These are phyloP conservation scores for Suhomyces sp. DNA, from an alignment of 805 yeast species.

Conservation along the genomic window DNA sequence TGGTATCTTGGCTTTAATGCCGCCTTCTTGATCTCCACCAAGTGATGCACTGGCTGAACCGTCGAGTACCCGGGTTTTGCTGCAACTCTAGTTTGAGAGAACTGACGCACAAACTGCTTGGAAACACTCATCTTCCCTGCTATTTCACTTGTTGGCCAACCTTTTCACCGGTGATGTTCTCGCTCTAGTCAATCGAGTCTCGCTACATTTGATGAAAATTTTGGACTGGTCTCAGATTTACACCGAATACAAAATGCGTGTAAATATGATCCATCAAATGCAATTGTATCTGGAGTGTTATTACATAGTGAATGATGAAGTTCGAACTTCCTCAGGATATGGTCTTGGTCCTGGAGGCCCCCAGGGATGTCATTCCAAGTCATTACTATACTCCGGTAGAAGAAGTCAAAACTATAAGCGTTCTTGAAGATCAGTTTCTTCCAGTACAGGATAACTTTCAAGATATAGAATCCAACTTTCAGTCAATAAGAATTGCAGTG, in stretches of 20 bases:
- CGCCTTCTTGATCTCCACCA: constrained; percentile 69
- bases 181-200: not conserved
- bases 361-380: not conserved
- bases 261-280: not conserved
- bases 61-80: constrained; percentile 51
- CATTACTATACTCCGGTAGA: not conserved
- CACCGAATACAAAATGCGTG: constrained; percentile 1
- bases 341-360: constrained; percentile 1
- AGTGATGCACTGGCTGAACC: constrained; percentile 90
- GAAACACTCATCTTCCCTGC: constrained; percentile 9
- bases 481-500: not conserved
- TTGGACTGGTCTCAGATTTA: constrained; percentile 4
- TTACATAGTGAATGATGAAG: not conserved
- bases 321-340: constrained; percentile 4
- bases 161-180: not conserved
- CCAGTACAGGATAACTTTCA: not conserved
- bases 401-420: not conserved
- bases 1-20: constrained; percentile 73
- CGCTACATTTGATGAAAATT: constrained; percentile 1
- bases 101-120: constrained; percentile 27
- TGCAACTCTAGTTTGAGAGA: constrained; percentile 49
- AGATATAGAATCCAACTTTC: not conserved
- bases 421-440: not conserved
- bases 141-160: not conserved
- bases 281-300: too few relatives aligned